Conservation (phyloP, 140 eudicot genomes). For the Stevia rebaudiana region DNA sequence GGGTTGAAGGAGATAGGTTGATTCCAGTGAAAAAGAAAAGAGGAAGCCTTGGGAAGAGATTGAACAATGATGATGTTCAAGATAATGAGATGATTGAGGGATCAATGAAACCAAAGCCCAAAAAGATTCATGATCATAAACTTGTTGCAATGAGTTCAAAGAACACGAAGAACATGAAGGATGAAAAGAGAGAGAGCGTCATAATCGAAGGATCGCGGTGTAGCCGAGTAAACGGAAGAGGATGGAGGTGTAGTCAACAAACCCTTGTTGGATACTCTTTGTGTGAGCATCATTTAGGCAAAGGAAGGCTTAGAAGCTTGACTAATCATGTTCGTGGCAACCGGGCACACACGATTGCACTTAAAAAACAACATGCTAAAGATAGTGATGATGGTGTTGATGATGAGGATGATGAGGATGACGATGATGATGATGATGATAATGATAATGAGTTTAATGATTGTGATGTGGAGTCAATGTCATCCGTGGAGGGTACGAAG, state of each 20-base stretch:
- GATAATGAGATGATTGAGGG: slow-evolving; percentile 12
- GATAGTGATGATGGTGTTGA: slow-evolving; percentile 8
- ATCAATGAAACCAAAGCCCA: slow-evolving; percentile 28
- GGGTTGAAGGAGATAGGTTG: slow-evolving; percentile 40
- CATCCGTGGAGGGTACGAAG: slow-evolving; percentile 1
- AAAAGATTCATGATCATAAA: slow-evolving; percentile 16
- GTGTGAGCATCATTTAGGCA: slow-evolving; percentile 91
- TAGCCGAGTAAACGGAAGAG: slow-evolving; percentile 89
- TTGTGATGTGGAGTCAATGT: slow-evolving; percentile 13
- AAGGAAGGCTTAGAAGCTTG: slow-evolving; percentile 74
- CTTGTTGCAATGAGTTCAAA: background rate
- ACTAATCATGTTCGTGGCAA: slow-evolving; percentile 24
- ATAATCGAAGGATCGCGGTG: slow-evolving; percentile 87
- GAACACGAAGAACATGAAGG: slow-evolving; percentile 14
- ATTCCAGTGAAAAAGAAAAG: slow-evolving; percentile 64
- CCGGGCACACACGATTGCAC: slow-evolving; percentile 9
- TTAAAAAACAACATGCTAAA: background rate
- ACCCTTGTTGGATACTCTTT: slow-evolving; percentile 84
- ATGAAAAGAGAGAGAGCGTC: slow-evolving; percentile 42
- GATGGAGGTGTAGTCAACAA: slow-evolving; percentile 87
- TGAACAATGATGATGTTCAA: slow-evolving; percentile 12
- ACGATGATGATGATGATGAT: background rate
- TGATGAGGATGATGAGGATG: slow-evolving; percentile 1
- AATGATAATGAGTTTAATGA: slow-evolving; percentile 16
- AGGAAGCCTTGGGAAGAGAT: slow-evolving; percentile 28